These are phyloP conservation scores for Aegilops umbellulata DNA, from an alignment of 176 grass and related monocot species.

Conservation along the genomic window DNA sequence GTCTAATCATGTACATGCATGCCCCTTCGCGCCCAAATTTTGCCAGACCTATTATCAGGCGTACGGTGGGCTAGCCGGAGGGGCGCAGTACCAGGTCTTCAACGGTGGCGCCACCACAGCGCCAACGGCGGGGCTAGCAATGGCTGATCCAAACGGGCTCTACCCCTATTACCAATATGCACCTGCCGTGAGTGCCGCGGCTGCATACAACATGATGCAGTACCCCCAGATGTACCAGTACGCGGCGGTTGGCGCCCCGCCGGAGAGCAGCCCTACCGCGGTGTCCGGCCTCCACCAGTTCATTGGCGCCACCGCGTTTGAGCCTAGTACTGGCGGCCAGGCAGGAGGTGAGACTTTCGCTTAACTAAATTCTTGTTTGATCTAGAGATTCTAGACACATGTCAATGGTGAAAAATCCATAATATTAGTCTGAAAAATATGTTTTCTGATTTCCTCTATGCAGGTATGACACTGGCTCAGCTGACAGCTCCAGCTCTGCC, in stretches of 20 bases:
- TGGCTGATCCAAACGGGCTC: neutral
- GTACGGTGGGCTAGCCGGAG: neutral
- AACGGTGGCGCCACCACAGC: neutral
- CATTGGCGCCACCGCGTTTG: neutral
- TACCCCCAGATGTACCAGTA: slow-evolving; percentile 51
- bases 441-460: neutral
- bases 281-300: slow-evolving; percentile 29
- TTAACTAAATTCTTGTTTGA: neutral
- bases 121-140: slow-evolving; percentile 6
- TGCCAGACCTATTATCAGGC: slow-evolving; percentile 34
- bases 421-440: no score
- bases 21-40: neutral
- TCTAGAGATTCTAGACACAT: neutral
- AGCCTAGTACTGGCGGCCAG: slow-evolving; percentile 11
- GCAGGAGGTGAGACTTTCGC: neutral
- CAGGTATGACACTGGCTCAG: slow-evolving; percentile 37
- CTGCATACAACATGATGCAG: slow-evolving; percentile 19
- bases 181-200: neutral
- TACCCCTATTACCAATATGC: slow-evolving; percentile 39
- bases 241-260: neutral
- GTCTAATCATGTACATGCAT: neutral
- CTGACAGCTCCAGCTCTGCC: slow-evolving; percentile 20
- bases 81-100: slow-evolving; percentile 26
- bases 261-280: neutral
- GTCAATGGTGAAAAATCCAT: neutral